Evolutionary conservation across 805 yeast species (phyloP).

Genomic region (Schwanniomyces vanrijiae): DNA sequence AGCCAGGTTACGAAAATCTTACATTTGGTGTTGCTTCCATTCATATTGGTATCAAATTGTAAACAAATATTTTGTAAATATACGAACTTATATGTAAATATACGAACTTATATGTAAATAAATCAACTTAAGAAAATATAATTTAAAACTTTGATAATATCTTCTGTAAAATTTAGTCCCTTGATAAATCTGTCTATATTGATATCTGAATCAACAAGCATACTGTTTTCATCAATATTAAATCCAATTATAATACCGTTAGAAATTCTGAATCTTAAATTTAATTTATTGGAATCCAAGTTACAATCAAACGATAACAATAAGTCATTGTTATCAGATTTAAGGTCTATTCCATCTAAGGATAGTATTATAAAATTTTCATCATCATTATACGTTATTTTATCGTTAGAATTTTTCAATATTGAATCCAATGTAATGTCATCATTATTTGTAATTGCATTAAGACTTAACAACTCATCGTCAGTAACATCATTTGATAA

Average conservation of each 20-base stretch:
- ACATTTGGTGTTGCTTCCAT: slow-evolving; percentile 96
- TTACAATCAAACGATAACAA: slow-evolving; percentile 17
- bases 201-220: slow-evolving; percentile 18
- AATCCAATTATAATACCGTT: slow-evolving; percentile 25
- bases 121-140: slow-evolving; percentile 7
- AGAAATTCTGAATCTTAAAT: slow-evolving; percentile 23
- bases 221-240: slow-evolving; percentile 13
- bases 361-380: slow-evolving; percentile 11
- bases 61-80: slow-evolving; percentile 13
- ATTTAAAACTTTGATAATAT: slow-evolving; percentile 22
- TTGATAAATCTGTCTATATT: slow-evolving; percentile 17
- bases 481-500: slow-evolving; percentile 37
- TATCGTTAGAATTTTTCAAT: slow-evolving; percentile 20
- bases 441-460: slow-evolving; percentile 26
- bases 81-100: slow-evolving; percentile 5
- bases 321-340: slow-evolving; percentile 23
- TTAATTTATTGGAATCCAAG: slow-evolving; percentile 10
- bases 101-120: slow-evolving; percentile 4
- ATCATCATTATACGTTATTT: slow-evolving; percentile 3
- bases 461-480: slow-evolving; percentile 37
- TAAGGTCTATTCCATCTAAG: slow-evolving; percentile 23
- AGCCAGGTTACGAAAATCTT: slow-evolving; percentile 89
- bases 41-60: slow-evolving; percentile 90
- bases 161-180: slow-evolving; percentile 32
- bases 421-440: slow-evolving; percentile 23